Evolutionary conservation across 768 basidiomycete species (phyloP), one percentile per base, ranked within the genome.

Genomic region (Calocybe cyanea): DNA sequence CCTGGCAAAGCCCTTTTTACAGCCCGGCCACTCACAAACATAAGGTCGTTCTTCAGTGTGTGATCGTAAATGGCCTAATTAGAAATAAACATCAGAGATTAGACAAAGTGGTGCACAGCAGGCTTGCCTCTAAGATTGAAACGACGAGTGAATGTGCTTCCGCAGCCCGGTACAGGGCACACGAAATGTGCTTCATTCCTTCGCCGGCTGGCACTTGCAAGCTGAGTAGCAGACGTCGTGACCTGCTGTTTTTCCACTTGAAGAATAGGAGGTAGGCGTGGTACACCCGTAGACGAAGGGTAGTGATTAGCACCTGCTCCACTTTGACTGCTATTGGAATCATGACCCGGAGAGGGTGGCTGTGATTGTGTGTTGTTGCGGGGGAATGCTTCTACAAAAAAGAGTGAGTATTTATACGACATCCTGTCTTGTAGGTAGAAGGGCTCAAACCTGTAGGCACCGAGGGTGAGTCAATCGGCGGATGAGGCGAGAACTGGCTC

Each of bases 1-100:
- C 36, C 93, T 78, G 41, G 93, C 93, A 62, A 96, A 95, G 19
- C 90, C 87, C 63, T 96, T 97, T 61, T 87, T 87, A 64, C 93
- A 97, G 23, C 92, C 92, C 10, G 90, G 88, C 79, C 87, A 93
- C 48, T 90, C 85, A 63, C 93, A 96, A 49, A 90, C 80, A 66
- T 92, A 97, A 30, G 93, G 93, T 44, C 92, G 76, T 67, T 96
- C 92, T 63, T 95, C 92, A 7, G 92, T 95, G 65, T 97, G 93
- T 14, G 93, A 95, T 57, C 93, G 80, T 50, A 97, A 66, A 72
- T 96, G 93, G 44, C 93, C 93, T 87, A 28, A 5, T 5, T 6
- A 28, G 32, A 31, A 33, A 35, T 28, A 50, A 44, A 49, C 38
- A 14, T 28, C 42, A 43, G 21, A 31, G 28, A 49, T 46, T 8